These are phyloP conservation scores for Botryotinia narcissicola DNA, from an alignment of 2,329 filamentous ascomycete genomes.

Conservation along the genomic window DNA sequence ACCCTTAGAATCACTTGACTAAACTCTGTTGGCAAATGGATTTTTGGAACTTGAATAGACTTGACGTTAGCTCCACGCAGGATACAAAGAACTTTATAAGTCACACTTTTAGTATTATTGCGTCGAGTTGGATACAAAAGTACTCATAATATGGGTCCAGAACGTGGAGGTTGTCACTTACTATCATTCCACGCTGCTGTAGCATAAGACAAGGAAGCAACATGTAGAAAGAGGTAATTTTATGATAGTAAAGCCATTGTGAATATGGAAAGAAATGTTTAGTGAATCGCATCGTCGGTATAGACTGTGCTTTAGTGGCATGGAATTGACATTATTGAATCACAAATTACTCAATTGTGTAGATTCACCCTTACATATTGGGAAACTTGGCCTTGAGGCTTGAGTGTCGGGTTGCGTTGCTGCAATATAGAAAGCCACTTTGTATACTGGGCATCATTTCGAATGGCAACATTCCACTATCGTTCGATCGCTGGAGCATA, in stretches of 20 bases:
- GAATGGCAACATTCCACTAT: background rate
- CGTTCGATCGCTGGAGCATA: background rate
- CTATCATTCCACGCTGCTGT: background rate
- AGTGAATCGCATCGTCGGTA: background rate
- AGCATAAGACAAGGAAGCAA: background rate
- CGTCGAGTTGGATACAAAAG: background rate
- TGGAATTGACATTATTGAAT: background rate
- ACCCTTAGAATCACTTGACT: background rate
- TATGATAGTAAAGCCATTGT: background rate
- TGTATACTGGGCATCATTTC: background rate
- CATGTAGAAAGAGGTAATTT: background rate
- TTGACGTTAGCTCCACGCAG: background rate
- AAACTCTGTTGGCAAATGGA: background rate
- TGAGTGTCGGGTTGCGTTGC: background rate
- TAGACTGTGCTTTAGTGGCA: rapidly evolving
- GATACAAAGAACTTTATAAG: background rate
- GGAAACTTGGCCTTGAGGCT: background rate
- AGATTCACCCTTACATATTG: background rate
- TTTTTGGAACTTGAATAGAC: background rate
- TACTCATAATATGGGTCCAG: background rate
- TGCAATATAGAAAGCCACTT: background rate
- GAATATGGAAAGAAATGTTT: background rate
- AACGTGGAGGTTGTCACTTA: background rate
- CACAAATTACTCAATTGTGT: background rate
- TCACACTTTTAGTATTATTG: background rate